Evolutionary conservation across 441 rosid species (phyloP).

Genomic region (Jatropha podagrica): DNA sequence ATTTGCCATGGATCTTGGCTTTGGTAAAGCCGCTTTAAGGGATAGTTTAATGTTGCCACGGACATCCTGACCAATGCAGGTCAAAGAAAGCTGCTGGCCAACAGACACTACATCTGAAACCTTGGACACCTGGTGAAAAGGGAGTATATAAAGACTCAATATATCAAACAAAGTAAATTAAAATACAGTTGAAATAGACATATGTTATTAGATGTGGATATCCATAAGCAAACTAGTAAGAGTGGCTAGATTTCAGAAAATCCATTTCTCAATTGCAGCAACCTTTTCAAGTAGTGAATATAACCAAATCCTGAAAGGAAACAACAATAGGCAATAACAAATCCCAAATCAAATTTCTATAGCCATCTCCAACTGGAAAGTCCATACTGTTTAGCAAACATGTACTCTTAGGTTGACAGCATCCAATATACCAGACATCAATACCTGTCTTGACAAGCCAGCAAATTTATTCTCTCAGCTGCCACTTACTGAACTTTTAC

Average conservation of each 20-base stretch:
- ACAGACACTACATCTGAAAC: slow-evolving; percentile 77
- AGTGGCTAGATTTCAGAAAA: neutral
- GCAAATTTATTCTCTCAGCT: neutral
- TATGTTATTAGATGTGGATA: neutral
- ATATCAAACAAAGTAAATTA: neutral
- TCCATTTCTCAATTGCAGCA: neutral
- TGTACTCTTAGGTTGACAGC: neutral
- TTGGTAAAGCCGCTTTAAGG: slow-evolving; percentile 61
- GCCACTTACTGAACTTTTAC: neutral
- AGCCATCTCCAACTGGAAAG: neutral
- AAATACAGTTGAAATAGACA: neutral
- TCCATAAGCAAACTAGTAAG: neutral
- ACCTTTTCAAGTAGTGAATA: neutral
- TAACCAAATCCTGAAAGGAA: neutral
- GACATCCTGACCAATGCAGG: slow-evolving; percentile 93
- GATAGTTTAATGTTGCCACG: slow-evolving; percentile 94
- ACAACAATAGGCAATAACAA: neutral
- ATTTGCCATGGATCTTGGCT: slow-evolving; percentile 29
- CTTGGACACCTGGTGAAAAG: slow-evolving; percentile 61
- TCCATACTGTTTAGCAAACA: neutral
- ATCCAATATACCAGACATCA: neutral
- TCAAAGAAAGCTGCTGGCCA: slow-evolving; percentile 76
- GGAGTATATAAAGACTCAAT: neutral
- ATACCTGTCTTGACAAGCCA: neutral
- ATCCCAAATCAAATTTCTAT: neutral